Evolutionary conservation across 352 stramenopile genomes (phyloP), one percentile per base, ranked within the genome.

Genomic region (Globisporangium carolinianum): DNA sequence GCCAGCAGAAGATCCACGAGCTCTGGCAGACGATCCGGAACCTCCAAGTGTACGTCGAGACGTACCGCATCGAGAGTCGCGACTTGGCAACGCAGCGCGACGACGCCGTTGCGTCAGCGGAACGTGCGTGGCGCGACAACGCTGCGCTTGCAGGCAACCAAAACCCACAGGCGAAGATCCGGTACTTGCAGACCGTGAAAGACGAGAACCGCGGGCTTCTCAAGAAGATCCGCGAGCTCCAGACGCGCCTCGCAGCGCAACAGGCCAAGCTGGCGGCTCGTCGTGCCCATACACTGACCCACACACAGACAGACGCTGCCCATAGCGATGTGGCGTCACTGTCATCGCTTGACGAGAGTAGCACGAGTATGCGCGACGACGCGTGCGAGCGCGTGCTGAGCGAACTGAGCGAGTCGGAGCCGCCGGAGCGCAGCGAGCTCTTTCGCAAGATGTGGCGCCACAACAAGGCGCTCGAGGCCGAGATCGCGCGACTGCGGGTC

Each of bases 91-190:
- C 61, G 7, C 75, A 91, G 63, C 77, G 77, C 3, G 74, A 89
- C 52, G 77, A 89, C 37, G 82, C 79, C 0, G 65, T 83, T 14
- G 61, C 58, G 12, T 85, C 79, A 0, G 76, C 75, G 1, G 68
- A 89, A 42, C 68, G 64, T 35, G 82, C 79, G 45, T 81, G 80
- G 71, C 60, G 69, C 12, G 61, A 85, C 43, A 91, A 86, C 55
- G 64, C 73, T 1, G 75, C 72, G 53, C 63, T 91, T 0, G 77
- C 72, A 0, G 68, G 82, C 11, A 86, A 81, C 49, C 72, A 65
- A 62, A 89, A 91, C 60, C 70, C 72, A 5, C 76, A 87, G 56
- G 74, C 84, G 60, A 79, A 80, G 54, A 91, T 89, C 65, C 79
- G 80, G 67, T 91, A 91, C 58, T 42, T 89, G 18, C 66, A 89